These are phyloP conservation scores for Vachellia collinsii DNA, from an alignment of 306 rosid genomes.

Conservation along the genomic window DNA sequence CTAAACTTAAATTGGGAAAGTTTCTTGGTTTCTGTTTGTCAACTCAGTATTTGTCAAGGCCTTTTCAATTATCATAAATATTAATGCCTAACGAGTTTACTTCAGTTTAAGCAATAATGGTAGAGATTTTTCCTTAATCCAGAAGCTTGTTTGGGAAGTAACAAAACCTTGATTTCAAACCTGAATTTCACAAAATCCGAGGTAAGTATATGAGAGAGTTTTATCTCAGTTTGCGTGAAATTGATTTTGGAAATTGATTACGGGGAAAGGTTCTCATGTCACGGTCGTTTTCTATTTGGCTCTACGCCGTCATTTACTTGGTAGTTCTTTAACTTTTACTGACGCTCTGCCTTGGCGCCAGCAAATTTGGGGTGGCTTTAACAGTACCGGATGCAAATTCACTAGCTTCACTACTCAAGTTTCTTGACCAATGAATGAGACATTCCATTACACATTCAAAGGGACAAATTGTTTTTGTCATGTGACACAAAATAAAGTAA, in stretches of 20 bases:
- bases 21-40: not conserved
- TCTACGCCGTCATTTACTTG: not conserved
- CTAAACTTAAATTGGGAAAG: too few relatives aligned
- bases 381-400: not conserved
- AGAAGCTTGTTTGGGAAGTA: too few relatives aligned
- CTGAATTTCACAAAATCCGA: too few relatives aligned
- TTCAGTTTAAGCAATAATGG: not conserved
- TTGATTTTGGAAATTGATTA: too few relatives aligned
- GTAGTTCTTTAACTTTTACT: not conserved
- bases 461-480: not conserved
- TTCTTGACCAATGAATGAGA: not conserved
- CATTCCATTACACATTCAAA: not conserved
- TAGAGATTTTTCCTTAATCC: not conserved
- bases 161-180: too few relatives aligned
- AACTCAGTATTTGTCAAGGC: not conserved
- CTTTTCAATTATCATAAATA: not conserved
- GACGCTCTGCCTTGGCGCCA: not conserved
- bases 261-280: not conserved
- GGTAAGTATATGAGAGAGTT: too few relatives aligned
- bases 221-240: too few relatives aligned
- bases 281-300: not conserved
- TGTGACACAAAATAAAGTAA: not conserved
- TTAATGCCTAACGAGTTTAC: not conserved
- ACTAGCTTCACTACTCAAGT: not conserved
- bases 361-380: not conserved